phyloP scores from a whole-genome alignment of 1,139 yeast genomes.

The Geotrichum restrictum region DNA sequence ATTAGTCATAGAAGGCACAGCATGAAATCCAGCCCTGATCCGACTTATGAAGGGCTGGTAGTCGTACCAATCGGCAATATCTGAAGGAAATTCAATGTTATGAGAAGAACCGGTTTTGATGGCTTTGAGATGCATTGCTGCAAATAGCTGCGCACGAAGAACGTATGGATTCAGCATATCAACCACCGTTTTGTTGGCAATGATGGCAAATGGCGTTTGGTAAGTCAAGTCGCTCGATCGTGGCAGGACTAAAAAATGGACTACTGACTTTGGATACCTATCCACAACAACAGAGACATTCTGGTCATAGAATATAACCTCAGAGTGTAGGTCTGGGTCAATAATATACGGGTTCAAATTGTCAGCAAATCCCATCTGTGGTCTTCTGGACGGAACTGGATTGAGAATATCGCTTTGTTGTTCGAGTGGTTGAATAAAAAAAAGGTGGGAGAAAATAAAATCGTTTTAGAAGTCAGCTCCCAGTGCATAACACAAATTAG shows the following conservation, averaged over 20 bases:
- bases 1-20: slow-evolving; percentile 65
- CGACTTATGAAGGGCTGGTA: slow-evolving; percentile 28
- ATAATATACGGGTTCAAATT: slow-evolving; percentile 38
- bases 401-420: too few species aligned
- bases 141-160: slow-evolving; percentile 43
- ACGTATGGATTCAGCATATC: slow-evolving; percentile 42
- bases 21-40: slow-evolving; percentile 63
- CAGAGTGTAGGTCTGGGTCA: slow-evolving; percentile 37
- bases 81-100: neutral
- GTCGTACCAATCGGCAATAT: slow-evolving; percentile 24
- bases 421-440: too few species aligned
- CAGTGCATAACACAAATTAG: too few species aligned
- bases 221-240: slow-evolving; percentile 43
- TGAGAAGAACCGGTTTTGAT: neutral
- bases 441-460: too few species aligned
- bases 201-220: slow-evolving; percentile 53
- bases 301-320: slow-evolving; percentile 42
- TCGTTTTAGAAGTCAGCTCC: too few species aligned
- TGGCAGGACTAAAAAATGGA: slow-evolving; percentile 64
- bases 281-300: slow-evolving; percentile 56
- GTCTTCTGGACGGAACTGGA: too few species aligned
- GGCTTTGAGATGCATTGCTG: slow-evolving; percentile 40
- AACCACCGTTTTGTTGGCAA: slow-evolving; percentile 42
- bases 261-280: slow-evolving; percentile 57
- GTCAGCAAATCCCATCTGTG: neutral